A percentile compares a stretch with the other conserved stretches of the same genome.
These are phyloP conservation scores for Pyrenophora seminiperda DNA, from an alignment of 2,329 filamentous ascomycete species.

Conservation along the genomic window DNA sequence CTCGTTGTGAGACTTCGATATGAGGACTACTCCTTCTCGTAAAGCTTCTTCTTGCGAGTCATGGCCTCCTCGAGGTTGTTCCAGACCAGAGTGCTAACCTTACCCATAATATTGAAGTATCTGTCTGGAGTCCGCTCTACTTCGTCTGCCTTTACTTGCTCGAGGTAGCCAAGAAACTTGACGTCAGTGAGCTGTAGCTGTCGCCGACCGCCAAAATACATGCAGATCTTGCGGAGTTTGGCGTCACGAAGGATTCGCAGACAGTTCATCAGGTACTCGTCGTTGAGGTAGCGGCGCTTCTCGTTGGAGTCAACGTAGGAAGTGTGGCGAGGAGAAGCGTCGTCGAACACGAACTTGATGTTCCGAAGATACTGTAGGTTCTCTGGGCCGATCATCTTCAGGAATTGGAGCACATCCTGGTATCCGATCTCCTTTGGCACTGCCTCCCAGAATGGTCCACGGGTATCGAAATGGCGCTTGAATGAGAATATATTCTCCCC, in stretches of 20 bases:
- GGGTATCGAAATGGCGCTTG: constrained; percentile 44
- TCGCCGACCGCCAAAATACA: constrained; percentile 53
- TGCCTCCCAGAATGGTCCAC: constrained; percentile 50
- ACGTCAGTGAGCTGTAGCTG: constrained; percentile 43
- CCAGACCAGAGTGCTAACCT: constrained; percentile 43
- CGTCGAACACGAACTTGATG: constrained; percentile 53
- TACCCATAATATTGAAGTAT: constrained; percentile 31
- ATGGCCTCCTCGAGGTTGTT: constrained; percentile 42
- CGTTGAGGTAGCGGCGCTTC: constrained; percentile 56
- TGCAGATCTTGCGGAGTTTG: constrained; percentile 50
- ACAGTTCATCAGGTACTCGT: constrained; percentile 53
- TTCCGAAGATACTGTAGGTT: constrained; percentile 55
- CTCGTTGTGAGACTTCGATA: no score
- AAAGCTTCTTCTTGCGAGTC: constrained; percentile 47
- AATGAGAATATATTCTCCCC: constrained; percentile 57
- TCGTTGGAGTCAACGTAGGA: constrained; percentile 47
- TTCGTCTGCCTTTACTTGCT: constrained; percentile 52
- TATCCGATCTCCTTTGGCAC: constrained; percentile 56
- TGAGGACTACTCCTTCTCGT: constrained; percentile 22
- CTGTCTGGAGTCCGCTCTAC: constrained; percentile 34
- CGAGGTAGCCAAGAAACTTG: constrained; percentile 54
- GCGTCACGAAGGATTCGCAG: constrained; percentile 52
- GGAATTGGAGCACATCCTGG: constrained; percentile 51
- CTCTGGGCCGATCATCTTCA: constrained; percentile 54
- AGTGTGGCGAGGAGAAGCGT: constrained; percentile 51